Conservation (phyloP, 768 basidiomycete genomes). For the Gymnopilus dilepis region DNA sequence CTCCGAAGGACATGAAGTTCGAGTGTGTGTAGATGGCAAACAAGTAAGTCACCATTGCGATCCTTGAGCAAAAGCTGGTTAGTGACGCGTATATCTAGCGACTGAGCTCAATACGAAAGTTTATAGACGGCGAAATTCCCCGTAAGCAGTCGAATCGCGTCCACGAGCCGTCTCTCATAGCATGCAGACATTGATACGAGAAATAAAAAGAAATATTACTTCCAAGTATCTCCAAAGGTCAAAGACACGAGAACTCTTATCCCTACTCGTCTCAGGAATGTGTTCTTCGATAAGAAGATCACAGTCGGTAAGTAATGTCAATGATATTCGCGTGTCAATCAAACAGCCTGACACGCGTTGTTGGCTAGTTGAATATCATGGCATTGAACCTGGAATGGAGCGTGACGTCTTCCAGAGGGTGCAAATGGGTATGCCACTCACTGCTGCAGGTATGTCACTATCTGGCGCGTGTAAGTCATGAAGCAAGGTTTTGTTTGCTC, state of each 20-base stretch:
- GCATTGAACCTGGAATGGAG: constrained; percentile 59
- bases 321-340: not conserved
- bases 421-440: constrained; percentile 77
- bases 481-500: not conserved
- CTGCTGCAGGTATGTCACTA: constrained; percentile 62
- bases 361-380: constrained; percentile 73
- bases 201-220: constrained; percentile 71
- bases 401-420: constrained; percentile 86
- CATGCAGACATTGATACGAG: constrained; percentile 55
- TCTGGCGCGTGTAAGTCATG: not conserved
- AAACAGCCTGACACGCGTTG: not conserved
- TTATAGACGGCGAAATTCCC: constrained; percentile 72
- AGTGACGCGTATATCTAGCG: constrained; percentile 42
- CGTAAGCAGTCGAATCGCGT: constrained; percentile 41
- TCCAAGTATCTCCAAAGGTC: constrained; percentile 50
- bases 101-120: constrained; percentile 78
- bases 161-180: not conserved
- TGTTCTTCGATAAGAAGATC: constrained; percentile 61
- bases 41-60: constrained; percentile 54
- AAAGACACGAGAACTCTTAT: constrained; percentile 53
- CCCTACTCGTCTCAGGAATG: constrained; percentile 53
- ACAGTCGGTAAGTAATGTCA: constrained; percentile 63
- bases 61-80: constrained; percentile 22
- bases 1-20: constrained; percentile 57
- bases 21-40: constrained; percentile 83